Base-by-base conservation (phyloP, 148 eudicot genomes). In the Camellia lanceoleosa region DNA sequence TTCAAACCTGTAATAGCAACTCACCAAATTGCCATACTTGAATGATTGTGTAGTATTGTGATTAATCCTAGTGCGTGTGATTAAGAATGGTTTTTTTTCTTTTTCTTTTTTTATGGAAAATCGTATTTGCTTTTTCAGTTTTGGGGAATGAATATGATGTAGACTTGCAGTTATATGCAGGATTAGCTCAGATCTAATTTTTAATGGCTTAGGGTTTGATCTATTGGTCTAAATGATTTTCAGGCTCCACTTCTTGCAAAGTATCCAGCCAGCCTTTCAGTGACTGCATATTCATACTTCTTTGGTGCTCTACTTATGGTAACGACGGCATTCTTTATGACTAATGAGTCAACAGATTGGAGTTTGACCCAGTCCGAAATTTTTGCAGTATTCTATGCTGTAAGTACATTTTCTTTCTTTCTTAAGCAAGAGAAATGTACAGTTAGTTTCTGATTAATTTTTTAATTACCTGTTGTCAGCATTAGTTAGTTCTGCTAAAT, bases 231-330 rank as follows among this genome's bases (percentile, higher is more conserved):
- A 76, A 67, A 73, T 73, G 18, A 20, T 64, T 88, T 85, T 75
- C 92, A 95, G 99, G 97, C 97, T 85, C 92, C 95, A 49, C 80
- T 95, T 82, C 80, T 95, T 55, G 92, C 90, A 76, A 91, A 88
- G 80, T 95, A 93, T 85, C 99, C 99, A 73, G 97, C 99, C 87
- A 92, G 91, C 85, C 84, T 95, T 78, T 95, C 99, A n/a, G 84
- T 95, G 84, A 95, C 99, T 63, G 99, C 97, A 63, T 95, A 88
- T 89, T 93, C 99, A 30, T 95, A 93, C 82, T 87, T 88, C 76
- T 95, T 95, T 74, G 99, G 99, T 63, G 84, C 87, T 67, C 69
- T 89, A 30, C 84, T 93, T 56, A 93, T 93, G 95, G 88, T 89
- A 77, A 76, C 79, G 73, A 69, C 95, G 77, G 89, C 95, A 54